A percentile compares a stretch with the other conserved stretches of the same genome.
Conservation (phyloP, 495 filamentous ascomycete species). For the Penicillium diatomitis region DNA sequence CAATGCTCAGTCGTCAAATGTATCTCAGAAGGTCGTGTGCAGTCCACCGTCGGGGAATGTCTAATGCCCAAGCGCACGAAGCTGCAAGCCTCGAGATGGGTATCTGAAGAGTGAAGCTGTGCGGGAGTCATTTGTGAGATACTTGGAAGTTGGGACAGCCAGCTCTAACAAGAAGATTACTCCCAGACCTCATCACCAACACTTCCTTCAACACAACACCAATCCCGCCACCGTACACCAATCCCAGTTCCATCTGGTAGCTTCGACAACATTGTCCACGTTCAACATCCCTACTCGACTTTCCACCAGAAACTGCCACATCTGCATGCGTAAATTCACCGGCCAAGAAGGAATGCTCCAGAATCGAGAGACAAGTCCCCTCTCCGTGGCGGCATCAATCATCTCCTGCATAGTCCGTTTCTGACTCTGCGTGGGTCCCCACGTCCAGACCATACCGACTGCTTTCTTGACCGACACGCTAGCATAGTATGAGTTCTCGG, state of each 20-base stretch:
- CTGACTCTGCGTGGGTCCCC: constrained; percentile 32
- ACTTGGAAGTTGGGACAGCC: too few relatives aligned
- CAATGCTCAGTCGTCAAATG: too few relatives aligned
- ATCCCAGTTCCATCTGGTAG: background rate
- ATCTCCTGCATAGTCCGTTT: constrained; percentile 46
- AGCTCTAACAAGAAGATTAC: too few relatives aligned
- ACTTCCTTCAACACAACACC: background rate
- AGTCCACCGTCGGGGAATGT: too few relatives aligned
- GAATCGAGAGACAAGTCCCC: constrained; percentile 57
- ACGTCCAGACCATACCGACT: constrained; percentile 21
- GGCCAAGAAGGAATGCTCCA: constrained; percentile 66
- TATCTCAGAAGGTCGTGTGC: too few relatives aligned
- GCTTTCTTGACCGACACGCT: constrained; percentile 28
- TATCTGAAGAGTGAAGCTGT: too few relatives aligned
- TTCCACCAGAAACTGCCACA: constrained; percentile 55
- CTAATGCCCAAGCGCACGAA: too few relatives aligned
- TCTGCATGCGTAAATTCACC: constrained; percentile 48
- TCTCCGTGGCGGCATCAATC: constrained; percentile 47
- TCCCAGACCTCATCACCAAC: constrained; percentile 18
- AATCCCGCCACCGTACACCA: background rate
- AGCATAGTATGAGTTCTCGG: constrained; percentile 40
- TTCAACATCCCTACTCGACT: constrained; percentile 38
- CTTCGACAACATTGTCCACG: background rate
- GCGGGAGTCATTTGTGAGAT: too few relatives aligned
- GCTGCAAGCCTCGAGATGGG: too few relatives aligned